Base-by-base conservation (phyloP, 1,139 yeast genomes). In the Taphrina sp. region DNA sequence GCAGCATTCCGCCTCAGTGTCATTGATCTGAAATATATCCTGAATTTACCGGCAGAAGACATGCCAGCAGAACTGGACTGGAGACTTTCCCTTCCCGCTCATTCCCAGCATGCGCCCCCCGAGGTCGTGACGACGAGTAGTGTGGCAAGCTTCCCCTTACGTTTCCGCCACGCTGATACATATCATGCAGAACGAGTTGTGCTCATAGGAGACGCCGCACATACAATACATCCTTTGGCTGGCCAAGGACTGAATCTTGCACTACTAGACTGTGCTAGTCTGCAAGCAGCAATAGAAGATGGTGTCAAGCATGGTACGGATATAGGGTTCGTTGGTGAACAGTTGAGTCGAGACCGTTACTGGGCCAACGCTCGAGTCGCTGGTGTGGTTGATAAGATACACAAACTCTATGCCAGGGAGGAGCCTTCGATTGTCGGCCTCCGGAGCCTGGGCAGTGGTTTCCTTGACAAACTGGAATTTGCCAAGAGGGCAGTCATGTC, bases 221-320 rank as follows among this genome's bases (percentile, higher is more conserved):
- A 92, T 64, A 85, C 97, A 0, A 87, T 95, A 0, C 98, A 92
- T 68, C 98, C 99, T 1, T 75, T 92, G 59, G 97, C 97, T 1
- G 99, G 99, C 3, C 98, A 94, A 70, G 98, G 99, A 14, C 77
- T 92, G 59, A 92, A 92, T 68, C 89, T 92, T 95, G 98, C 98
- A n/a, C 96, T 90, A 68, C 82, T 85, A 33, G 99, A 92, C 66
- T 96, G 87, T 1, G 82, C 82, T 57, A 74, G 83, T 1, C 74
- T 92, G 39, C 81, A 83, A 1, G 73, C 69, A 1, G 86, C 94
- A 0, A 67, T 92, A 39, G 95, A 87, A 62, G 73, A 64, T 8
- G 95, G 95, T 1, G 72, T 79, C 2, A 72, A 74, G 31, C 74
- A 96, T 43, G 99, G 99, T 0, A 74, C 86, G 61, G 98, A 94